phyloP scores from a whole-genome alignment of 1,284 basidiomycete species.

The Trametes pubescens region DNA sequence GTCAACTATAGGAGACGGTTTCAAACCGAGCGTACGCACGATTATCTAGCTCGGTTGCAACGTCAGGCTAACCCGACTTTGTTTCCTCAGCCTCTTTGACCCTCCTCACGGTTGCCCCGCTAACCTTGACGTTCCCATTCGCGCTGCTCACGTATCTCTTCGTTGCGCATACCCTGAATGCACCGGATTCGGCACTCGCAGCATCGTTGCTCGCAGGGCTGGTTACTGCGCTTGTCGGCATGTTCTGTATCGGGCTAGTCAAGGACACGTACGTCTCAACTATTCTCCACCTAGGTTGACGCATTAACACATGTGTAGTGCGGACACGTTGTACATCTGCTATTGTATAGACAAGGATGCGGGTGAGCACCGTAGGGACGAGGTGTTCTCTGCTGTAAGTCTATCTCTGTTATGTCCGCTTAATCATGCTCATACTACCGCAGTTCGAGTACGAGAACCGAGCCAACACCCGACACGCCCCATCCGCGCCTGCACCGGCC shows the following conservation, averaged over 20 bases:
- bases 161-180: slow-evolving; percentile 83
- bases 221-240: slow-evolving; percentile 82
- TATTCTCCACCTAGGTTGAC: slow-evolving; percentile 1
- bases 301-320: slow-evolving; percentile 47
- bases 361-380: slow-evolving; percentile 67
- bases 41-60: background rate
- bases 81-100: slow-evolving; percentile 65
- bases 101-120: slow-evolving; percentile 81
- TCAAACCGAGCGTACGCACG: slow-evolving; percentile 62
- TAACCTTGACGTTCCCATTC: slow-evolving; percentile 83
- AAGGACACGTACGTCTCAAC: slow-evolving; percentile 68
- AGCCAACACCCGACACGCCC: slow-evolving; percentile 36
- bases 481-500: slow-evolving; percentile 28
- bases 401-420: background rate
- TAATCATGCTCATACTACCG: slow-evolving; percentile 7
- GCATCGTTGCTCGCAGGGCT: slow-evolving; percentile 82
- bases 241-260: slow-evolving; percentile 85
- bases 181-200: slow-evolving; percentile 79
- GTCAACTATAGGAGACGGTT: slow-evolving; percentile 57
- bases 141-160: slow-evolving; percentile 88
- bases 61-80: slow-evolving; percentile 7
- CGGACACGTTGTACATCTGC: slow-evolving; percentile 88
- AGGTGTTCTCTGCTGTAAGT: slow-evolving; percentile 78
- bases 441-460: slow-evolving; percentile 56
- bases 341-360: slow-evolving; percentile 87